Evolutionary conservation across 306 rosid genomes (phyloP).

Genomic region (Benincasa hispida): DNA sequence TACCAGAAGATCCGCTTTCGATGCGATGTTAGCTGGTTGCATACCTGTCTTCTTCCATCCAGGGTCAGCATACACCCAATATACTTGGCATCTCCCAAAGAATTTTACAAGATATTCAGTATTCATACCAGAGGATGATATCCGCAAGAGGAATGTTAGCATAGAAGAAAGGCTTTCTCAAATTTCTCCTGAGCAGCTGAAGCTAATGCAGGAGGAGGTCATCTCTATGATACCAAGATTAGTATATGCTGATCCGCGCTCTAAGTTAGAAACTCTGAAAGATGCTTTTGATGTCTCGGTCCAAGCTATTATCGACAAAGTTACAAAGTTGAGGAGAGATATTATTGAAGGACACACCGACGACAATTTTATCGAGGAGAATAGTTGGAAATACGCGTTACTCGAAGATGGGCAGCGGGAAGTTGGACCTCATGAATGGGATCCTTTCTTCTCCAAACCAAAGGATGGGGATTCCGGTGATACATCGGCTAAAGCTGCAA

Average conservation of each 20-base stretch:
- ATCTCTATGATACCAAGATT: slow-evolving; percentile 73
- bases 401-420: slow-evolving; percentile 77
- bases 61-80: slow-evolving; percentile 90
- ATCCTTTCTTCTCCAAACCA: slow-evolving; percentile 95
- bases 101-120: slow-evolving; percentile 70
- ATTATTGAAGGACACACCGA: slow-evolving; percentile 45
- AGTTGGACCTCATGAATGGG: slow-evolving; percentile 98
- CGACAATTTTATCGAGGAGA: slow-evolving; percentile 78
- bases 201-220: slow-evolving; percentile 81
- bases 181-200: slow-evolving; percentile 61
- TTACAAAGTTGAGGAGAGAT: slow-evolving; percentile 68
- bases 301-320: slow-evolving; percentile 68
- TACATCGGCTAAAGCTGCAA: slow-evolving; percentile 57
- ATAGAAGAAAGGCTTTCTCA: slow-evolving; percentile 69
- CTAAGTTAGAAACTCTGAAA: slow-evolving; percentile 60
- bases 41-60: slow-evolving; percentile 98
- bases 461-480: slow-evolving; percentile 64
- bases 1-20: slow-evolving; percentile 92
- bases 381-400: slow-evolving; percentile 91
- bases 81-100: slow-evolving; percentile 98
- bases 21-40: slow-evolving; percentile 93
- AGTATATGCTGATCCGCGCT: slow-evolving; percentile 91
- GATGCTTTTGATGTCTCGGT: slow-evolving; percentile 96
- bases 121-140: slow-evolving; percentile 82
- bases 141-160: slow-evolving; percentile 62